Conservation (phyloP, 345 rosid genomes). For the Rhodomyrtus tomentosa region DNA sequence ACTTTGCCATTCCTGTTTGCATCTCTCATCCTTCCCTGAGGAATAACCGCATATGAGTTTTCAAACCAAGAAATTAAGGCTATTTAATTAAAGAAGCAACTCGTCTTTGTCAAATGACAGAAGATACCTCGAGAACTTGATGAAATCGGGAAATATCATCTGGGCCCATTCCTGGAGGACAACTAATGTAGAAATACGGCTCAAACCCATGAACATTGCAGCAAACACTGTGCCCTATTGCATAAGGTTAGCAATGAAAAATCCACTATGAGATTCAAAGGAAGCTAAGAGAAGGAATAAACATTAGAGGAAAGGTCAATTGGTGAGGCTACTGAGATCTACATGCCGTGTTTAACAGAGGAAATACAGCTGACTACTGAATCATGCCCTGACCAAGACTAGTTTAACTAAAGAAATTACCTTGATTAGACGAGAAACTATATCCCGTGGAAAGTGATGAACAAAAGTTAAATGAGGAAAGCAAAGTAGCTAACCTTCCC, state of each 20-base stretch:
- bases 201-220: slow-evolving; percentile 94
- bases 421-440: background rate
- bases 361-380: background rate
- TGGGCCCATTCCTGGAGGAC: slow-evolving; percentile 88
- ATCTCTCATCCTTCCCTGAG: slow-evolving; percentile 82
- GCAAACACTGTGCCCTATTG: slow-evolving; percentile 87
- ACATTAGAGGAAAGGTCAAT: background rate
- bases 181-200: slow-evolving; percentile 85
- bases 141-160: slow-evolving; percentile 83
- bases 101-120: background rate
- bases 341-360: background rate
- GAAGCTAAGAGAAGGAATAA: background rate
- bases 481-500: slow-evolving; percentile 43
- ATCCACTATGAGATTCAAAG: background rate
- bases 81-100: background rate
- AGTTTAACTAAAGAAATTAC: background rate
- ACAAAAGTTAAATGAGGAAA: background rate
- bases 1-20: slow-evolving; percentile 46
- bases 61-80: background rate
- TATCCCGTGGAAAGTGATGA: background rate
- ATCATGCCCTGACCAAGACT: background rate
- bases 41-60: background rate
- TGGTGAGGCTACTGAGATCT: background rate
- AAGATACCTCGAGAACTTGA: slow-evolving; percentile 70
- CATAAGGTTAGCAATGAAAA: background rate